Evolutionary conservation across 1,284 basidiomycete genomes (phyloP).

Genomic region (Heterobasidion irregulare): DNA sequence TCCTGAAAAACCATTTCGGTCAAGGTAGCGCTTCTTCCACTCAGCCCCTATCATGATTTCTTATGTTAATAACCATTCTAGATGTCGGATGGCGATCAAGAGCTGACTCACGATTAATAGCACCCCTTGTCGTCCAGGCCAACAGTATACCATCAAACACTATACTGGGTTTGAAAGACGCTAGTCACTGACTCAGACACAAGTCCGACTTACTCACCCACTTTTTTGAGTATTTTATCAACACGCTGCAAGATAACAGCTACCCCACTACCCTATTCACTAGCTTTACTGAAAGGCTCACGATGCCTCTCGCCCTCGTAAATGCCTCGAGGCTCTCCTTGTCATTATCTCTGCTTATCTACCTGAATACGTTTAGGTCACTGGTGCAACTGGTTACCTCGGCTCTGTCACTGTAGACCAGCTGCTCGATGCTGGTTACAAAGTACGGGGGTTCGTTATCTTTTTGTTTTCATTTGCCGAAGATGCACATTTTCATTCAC

Average conservation of each 20-base stretch:
- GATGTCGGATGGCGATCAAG: no score
- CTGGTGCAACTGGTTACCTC: not conserved
- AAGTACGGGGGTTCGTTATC: not conserved
- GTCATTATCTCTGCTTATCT: not conserved
- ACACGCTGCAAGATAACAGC: not conserved
- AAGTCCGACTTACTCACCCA: not conserved
- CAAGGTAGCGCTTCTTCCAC: no score
- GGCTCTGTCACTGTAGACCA: not conserved
- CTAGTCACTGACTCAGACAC: not conserved
- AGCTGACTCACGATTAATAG: no score
- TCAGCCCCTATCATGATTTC: no score
- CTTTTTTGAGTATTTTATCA: not conserved
- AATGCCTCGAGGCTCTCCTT: not conserved
- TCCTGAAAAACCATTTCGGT: no score
- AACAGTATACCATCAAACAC: no score
- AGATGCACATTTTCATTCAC: not conserved
- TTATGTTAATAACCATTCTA: no score
- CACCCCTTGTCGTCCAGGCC: no score
- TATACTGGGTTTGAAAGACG: not conserved
- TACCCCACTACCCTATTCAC: not conserved
- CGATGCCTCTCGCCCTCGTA: not conserved
- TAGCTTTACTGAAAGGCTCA: not conserved
- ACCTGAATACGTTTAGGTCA: not conserved
- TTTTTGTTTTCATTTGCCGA: not conserved
- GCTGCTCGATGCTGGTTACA: constrained; percentile 1